These are phyloP conservation scores for Kodamaea hsintzibuensis DNA, from an alignment of 805 yeast genomes.

Conservation along the genomic window DNA sequence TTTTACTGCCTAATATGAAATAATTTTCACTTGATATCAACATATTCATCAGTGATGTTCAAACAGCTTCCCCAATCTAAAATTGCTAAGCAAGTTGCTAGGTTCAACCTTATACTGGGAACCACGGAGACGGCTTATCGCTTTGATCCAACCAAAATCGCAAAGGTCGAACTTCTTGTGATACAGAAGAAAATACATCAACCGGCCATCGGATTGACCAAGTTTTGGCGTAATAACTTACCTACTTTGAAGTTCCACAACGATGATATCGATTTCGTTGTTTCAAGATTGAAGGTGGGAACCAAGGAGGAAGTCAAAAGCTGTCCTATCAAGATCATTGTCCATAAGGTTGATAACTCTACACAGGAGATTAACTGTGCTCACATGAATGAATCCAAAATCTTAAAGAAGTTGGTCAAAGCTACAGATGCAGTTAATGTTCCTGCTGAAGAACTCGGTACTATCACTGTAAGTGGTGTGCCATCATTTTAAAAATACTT, in stretches of 20 bases:
- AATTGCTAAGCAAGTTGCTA: constrained; percentile 47
- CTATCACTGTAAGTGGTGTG: not conserved
- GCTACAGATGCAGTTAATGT: constrained; percentile 48
- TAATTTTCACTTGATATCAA: constrained; percentile 1
- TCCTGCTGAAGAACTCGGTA: not conserved
- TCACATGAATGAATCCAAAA: constrained; percentile 47
- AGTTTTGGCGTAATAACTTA: constrained; percentile 72
- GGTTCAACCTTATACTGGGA: constrained; percentile 54
- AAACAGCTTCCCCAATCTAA: constrained; percentile 42
- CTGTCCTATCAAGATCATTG: constrained; percentile 48
- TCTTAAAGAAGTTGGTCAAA: constrained; percentile 56
- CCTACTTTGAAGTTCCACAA: constrained; percentile 84
- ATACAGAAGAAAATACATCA: constrained; percentile 37
- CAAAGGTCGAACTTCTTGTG: constrained; percentile 53
- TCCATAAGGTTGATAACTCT: constrained; percentile 40
- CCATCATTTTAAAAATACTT: constrained; percentile 6
- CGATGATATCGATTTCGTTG: constrained; percentile 63
- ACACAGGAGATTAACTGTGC: constrained; percentile 53
- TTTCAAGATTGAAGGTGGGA: constrained; percentile 51
- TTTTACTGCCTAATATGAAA: not conserved
- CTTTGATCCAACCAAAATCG: constrained; percentile 23
- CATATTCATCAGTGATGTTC: constrained; percentile 12
- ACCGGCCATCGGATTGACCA: constrained; percentile 68
- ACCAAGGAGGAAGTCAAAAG: constrained; percentile 43
- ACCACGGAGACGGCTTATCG: constrained; percentile 41